Evolutionary conservation across 768 basidiomycete species (phyloP), one percentile per base, ranked within the genome.

Genomic region (Boletus sp.): DNA sequence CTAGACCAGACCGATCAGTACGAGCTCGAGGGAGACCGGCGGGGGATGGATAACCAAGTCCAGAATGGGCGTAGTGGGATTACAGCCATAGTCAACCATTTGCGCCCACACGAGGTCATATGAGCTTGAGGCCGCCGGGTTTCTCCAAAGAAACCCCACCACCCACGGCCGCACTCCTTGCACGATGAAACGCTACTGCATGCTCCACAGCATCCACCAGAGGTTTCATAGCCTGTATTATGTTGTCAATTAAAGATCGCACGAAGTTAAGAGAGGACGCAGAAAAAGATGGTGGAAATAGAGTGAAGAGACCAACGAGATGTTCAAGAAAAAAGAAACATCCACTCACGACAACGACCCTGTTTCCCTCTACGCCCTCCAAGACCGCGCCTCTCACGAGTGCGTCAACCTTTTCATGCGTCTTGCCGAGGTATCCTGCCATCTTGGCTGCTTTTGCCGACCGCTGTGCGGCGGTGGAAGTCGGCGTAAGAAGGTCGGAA

Each of bases 381-480:
- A 76, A 71, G 39, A 81, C 78, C 10, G 85, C 89, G 20, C 78
- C 73, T 44, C 78, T 78, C 4, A 95, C 80, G n/a, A 98, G 77
- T 4, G 86, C 86, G 7, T 84, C 81, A 2, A 95, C 86, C 69
- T 96, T 93, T 70, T 90, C 91, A 30, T 80, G 83, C 0, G 91
- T 95, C 68, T 84, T 87, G 41, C 78, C 73, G 36, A 98, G 78
- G 68, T 93, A 96, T 3, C 79, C 83, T 5, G 84, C 83, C 95
- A 99, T 97, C 75, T 92, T 95, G 7, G 83, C 81, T 0, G 89
- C 89, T 67, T 94, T 93, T 6, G 83, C 79, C 1, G 83, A 80
- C 62, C 87, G 85, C 66, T 96, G 91, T 1, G 82, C 79, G 3
- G 85, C 80, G 0, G 85, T 86, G 2, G 77, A 74, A 3, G 76